A percentile compares a stretch with the other conserved stretches of the same genome.
Conservation (phyloP, 306 rosid genomes). For the Quercus gilva region DNA sequence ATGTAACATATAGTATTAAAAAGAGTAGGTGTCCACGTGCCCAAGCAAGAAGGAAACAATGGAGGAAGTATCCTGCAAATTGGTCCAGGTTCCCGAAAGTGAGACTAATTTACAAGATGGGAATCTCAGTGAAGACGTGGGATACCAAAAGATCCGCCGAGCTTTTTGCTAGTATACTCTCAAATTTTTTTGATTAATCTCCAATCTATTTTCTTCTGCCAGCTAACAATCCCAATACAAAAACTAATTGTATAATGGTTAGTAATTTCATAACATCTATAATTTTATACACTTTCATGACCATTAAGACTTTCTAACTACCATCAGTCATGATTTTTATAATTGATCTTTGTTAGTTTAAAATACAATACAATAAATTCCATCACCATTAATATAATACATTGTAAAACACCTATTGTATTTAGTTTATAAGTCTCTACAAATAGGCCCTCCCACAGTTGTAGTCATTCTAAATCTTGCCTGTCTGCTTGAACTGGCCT, state of each 20-base stretch:
- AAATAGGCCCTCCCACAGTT: constrained; percentile 30
- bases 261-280: not conserved
- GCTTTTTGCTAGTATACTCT: constrained; percentile 37
- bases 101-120: not conserved
- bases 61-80: constrained; percentile 35
- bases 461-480: constrained; percentile 22
- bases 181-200: not conserved
- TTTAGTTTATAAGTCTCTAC: constrained; percentile 37
- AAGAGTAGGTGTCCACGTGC: constrained; percentile 46
- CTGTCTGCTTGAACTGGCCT: constrained; percentile 11
- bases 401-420: no score
- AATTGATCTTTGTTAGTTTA: constrained; percentile 3
- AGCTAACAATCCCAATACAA: constrained; percentile 63
- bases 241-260: constrained; percentile 9
- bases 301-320: constrained; percentile 22
- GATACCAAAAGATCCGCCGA: constrained; percentile 73
- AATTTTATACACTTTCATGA: constrained; percentile 9
- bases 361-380: constrained; percentile 17
- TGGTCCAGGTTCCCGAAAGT: constrained; percentile 24
- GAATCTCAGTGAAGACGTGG: constrained; percentile 74
- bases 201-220: constrained; percentile 42
- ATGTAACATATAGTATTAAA: constrained; percentile 29
- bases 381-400: constrained; percentile 21
- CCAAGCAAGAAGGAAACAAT: constrained; percentile 35
- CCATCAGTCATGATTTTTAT: constrained; percentile 16